Percentiles rank a stretch among this genome's conserved stretches.
Evolutionary conservation across 2,329 filamentous ascomycete genomes (phyloP).

Genomic region (Eutypa lata): DNA sequence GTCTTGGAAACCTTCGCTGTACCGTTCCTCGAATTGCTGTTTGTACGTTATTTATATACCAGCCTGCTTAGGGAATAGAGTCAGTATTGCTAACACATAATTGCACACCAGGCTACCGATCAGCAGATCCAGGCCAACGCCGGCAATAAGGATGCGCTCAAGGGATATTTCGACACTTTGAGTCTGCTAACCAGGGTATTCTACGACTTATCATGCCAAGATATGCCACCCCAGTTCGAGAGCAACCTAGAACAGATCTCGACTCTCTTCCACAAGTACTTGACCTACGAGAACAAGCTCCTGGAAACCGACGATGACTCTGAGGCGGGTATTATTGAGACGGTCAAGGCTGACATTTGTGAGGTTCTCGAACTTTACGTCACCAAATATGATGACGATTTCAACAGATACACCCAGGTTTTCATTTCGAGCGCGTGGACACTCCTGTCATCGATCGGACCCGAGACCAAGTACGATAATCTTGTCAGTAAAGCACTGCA

Average conservation of each 20-base stretch:
- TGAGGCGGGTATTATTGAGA: constrained; percentile 80
- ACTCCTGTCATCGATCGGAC: constrained; percentile 79
- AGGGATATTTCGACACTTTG: constrained; percentile 78
- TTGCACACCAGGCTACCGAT: constrained; percentile 56
- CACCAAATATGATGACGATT: constrained; percentile 93
- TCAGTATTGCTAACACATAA: background rate
- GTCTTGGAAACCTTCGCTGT: constrained; percentile 81
- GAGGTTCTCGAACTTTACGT: constrained; percentile 86
- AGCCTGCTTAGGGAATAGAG: background rate
- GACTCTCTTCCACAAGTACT: constrained; percentile 83
- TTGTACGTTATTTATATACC: constrained; percentile 44
- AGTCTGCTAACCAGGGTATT: constrained; percentile 89
- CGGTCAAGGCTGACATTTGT: constrained; percentile 89
- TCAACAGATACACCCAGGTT: constrained; percentile 72
- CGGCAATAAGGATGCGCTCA: constrained; percentile 70
- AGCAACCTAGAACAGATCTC: constrained; percentile 78
- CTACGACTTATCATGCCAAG: constrained; percentile 96
- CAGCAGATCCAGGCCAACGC: constrained; percentile 70
- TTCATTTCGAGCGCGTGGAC: constrained; percentile 93
- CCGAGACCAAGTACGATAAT: constrained; percentile 89
- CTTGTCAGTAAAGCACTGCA: constrained; percentile 92
- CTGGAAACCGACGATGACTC: constrained; percentile 84
- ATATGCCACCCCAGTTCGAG: constrained; percentile 92
- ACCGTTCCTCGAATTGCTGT: constrained; percentile 78
- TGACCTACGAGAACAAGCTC: constrained; percentile 82